Evolutionary conservation across 1,284 basidiomycete species (phyloP).

Genomic region (Ceratobasidium sp.): DNA sequence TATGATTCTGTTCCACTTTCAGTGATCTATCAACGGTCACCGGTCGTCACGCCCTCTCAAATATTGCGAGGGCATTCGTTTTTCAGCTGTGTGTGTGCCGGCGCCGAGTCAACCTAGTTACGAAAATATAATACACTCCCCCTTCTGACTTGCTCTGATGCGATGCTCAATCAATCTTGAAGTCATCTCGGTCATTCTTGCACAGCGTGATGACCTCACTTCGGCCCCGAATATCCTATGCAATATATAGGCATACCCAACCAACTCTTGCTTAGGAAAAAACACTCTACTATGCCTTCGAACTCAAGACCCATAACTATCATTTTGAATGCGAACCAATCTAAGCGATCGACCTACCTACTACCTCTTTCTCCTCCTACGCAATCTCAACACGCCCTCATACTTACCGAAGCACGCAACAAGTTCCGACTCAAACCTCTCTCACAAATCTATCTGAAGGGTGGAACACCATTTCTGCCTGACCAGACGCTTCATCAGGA

Average conservation of each 20-base stretch:
- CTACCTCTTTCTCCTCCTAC: conserved; percentile 38
- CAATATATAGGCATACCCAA: not conserved
- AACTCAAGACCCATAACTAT: conserved; percentile 45
- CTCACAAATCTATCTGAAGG: conserved; percentile 47
- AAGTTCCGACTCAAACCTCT: conserved; percentile 50
- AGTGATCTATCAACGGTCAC: not conserved
- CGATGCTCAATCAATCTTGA: not conserved
- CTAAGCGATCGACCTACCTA: conserved; percentile 46
- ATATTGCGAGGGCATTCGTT: too few relatives aligned
- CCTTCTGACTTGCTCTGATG: too few relatives aligned
- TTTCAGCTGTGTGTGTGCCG: too few relatives aligned
- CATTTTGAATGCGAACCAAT: conserved; percentile 50
- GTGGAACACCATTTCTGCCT: conserved; percentile 46
- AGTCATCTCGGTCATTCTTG: not conserved
- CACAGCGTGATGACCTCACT: not conserved
- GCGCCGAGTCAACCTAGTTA: too few relatives aligned
- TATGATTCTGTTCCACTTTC: not conserved
- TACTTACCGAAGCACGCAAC: conserved; percentile 51
- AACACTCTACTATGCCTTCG: conserved; percentile 37
- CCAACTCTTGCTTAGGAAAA: not conserved
- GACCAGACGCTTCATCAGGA: conserved; percentile 42
- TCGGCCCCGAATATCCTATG: not conserved
- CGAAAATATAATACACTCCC: too few relatives aligned
- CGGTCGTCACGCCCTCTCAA: too few relatives aligned
- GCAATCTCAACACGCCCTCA: conserved; percentile 42